phyloP scores from a whole-genome alignment of 345 rosid species.

The Lepidium sativum region DNA sequence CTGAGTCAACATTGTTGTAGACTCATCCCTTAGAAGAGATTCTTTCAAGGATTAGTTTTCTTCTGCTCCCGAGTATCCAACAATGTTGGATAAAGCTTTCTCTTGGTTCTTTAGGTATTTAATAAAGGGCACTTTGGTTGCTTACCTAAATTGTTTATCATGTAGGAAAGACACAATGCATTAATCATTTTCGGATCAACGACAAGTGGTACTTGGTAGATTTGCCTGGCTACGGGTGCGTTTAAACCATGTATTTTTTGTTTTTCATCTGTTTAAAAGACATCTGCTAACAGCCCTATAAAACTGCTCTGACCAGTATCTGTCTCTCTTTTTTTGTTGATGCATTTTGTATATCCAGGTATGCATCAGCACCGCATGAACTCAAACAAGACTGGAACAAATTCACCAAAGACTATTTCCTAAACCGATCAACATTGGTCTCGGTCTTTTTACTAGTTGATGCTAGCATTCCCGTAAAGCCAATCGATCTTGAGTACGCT shows the following conservation, averaged over 20 bases:
- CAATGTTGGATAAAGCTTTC: not conserved
- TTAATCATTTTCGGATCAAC: conserved; percentile 89
- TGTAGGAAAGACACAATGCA: conserved; percentile 95
- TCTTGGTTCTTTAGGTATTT: not conserved
- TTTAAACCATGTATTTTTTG: not conserved
- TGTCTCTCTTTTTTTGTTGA: not conserved
- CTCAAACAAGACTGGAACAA: conserved; percentile 67
- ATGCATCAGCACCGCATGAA: conserved; percentile 90
- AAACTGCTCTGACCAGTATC: not conserved
- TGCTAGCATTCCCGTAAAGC: conserved; percentile 88
- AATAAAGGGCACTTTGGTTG: not conserved
- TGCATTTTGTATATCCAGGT: conserved; percentile 34
- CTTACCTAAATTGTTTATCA: conserved; percentile 1
- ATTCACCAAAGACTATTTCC: conserved; percentile 84
- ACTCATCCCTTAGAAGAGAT: not conserved
- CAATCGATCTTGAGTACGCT: conserved; percentile 87
- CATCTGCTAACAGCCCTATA: not conserved
- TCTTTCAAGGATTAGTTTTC: not conserved
- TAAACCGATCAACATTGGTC: conserved; percentile 71
- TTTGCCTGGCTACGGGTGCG: conserved; percentile 98
- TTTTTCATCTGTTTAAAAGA: not conserved
- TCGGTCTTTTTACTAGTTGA: conserved; percentile 87
- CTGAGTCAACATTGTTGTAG: not conserved
- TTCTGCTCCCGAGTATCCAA: not conserved
- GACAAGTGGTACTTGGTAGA: conserved; percentile 92